Conservation (phyloP, 345 rosid genomes). For the Gossypium longicalyx region DNA sequence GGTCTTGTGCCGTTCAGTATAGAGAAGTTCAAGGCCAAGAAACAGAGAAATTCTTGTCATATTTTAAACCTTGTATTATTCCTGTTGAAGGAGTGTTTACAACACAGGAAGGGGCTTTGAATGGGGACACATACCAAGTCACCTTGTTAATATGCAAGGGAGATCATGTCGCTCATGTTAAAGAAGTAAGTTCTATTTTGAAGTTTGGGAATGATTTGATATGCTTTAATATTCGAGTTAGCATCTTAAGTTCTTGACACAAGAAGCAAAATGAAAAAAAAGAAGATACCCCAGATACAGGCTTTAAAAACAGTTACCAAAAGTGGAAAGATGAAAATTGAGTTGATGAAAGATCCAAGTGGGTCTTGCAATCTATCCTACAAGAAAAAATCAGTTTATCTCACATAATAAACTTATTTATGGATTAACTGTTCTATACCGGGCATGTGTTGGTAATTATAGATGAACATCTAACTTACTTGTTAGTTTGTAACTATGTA, state of each 20-base stretch:
- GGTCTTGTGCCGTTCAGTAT: conserved; percentile 78
- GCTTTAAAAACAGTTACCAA: not conserved
- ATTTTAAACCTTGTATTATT: conserved; percentile 82
- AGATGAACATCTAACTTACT: not conserved
- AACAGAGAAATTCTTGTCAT: conserved; percentile 71
- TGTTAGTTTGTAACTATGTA: not conserved
- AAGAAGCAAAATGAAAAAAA: not conserved
- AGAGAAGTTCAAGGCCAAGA: conserved; percentile 87
- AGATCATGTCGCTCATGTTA: conserved; percentile 72
- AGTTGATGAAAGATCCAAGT: not conserved
- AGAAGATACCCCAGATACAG: not conserved
- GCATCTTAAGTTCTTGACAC: not conserved
- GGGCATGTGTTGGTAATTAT: not conserved
- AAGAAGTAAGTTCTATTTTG: conserved; percentile 54
- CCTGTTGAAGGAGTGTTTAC: conserved; percentile 62
- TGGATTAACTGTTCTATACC: not conserved
- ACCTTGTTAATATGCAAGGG: conserved; percentile 71
- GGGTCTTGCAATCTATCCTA: not conserved
- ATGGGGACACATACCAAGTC: conserved; percentile 39
- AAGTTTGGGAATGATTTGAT: conserved; percentile 6
- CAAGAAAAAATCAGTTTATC: not conserved
- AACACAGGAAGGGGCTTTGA: conserved; percentile 29
- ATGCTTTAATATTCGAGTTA: not conserved
- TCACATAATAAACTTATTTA: not conserved
- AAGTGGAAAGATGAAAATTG: not conserved